These are phyloP conservation scores for Oryza officinalis DNA, from an alignment of 176 grass and related monocot species.

Conservation along the genomic window DNA sequence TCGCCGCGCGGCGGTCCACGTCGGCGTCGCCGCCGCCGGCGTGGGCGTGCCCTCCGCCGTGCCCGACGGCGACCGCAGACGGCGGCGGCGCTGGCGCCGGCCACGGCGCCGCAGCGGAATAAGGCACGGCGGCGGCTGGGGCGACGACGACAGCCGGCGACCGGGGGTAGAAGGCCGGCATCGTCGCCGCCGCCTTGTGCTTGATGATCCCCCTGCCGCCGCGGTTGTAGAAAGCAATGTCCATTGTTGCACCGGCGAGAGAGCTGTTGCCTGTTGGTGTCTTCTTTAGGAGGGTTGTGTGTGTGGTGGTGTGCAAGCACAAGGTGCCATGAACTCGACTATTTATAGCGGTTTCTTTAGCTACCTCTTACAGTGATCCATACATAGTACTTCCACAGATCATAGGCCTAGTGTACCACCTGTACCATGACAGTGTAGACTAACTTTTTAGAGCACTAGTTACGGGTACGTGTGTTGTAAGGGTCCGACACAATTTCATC, in stretches of 20 bases:
- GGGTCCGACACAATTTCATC: no score
- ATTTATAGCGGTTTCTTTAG: conserved; percentile 43
- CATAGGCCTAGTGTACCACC: neutral
- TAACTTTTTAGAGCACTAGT: no score
- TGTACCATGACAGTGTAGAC: neutral
- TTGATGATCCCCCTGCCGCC: conserved; percentile 17
- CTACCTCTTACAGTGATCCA: neutral
- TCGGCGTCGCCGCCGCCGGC: conserved; percentile 15
- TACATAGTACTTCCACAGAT: no score
- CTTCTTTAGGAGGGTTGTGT: neutral
- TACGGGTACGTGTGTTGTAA: no score
- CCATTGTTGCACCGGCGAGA: neutral
- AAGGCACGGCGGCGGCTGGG: neutral
- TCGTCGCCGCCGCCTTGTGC: conserved; percentile 23
- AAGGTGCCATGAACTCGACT: neutral
- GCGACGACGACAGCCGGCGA: neutral
- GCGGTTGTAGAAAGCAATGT: conserved; percentile 30
- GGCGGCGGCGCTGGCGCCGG: neutral
- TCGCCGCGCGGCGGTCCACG: conserved; percentile 42
- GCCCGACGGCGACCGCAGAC: neutral
- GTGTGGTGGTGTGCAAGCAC: conserved; percentile 7
- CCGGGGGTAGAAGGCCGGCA: conserved; percentile 26
- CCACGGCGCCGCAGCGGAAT: neutral
- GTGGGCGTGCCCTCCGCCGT: neutral
- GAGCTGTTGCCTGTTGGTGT: neutral